Evolutionary conservation across 1,139 yeast genomes (phyloP).

Genomic region (Starmera stellimalicola): DNA sequence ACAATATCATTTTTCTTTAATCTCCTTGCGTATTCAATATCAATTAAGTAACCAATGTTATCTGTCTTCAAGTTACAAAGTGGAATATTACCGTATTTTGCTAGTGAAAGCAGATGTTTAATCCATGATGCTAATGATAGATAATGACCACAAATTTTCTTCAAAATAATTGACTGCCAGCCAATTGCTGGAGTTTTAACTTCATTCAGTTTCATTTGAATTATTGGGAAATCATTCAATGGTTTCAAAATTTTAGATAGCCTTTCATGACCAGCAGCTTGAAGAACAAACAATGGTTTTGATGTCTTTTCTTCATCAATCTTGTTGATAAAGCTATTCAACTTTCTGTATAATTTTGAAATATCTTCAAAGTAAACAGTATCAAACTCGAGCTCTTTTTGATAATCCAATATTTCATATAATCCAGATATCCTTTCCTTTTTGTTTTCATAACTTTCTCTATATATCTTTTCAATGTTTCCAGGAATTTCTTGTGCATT

Average conservation of each 20-base stretch:
- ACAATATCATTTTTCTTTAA: slow-evolving; percentile 57
- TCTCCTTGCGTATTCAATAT: slow-evolving; percentile 77
- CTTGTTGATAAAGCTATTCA: slow-evolving; percentile 44
- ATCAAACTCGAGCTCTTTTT: slow-evolving; percentile 42
- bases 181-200: slow-evolving; percentile 66
- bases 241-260: slow-evolving; percentile 35
- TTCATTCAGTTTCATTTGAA: slow-evolving; percentile 49
- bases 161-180: slow-evolving; percentile 74
- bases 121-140: slow-evolving; percentile 72
- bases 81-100: slow-evolving; percentile 76
- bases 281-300: slow-evolving; percentile 58
- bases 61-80: slow-evolving; percentile 75
- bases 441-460: slow-evolving; percentile 40
- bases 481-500: slow-evolving; percentile 61
- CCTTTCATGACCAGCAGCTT: slow-evolving; percentile 54
- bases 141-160: slow-evolving; percentile 60
- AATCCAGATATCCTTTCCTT: slow-evolving; percentile 34
- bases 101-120: slow-evolving; percentile 50
- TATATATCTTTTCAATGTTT: slow-evolving; percentile 43
- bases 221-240: slow-evolving; percentile 52
- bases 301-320: slow-evolving; percentile 63
- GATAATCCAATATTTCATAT: slow-evolving; percentile 41
- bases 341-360: slow-evolving; percentile 40
- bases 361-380: slow-evolving; percentile 41
- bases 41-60: slow-evolving; percentile 71